A percentile compares a stretch with the other conserved stretches of the same genome.
These are phyloP conservation scores for Diversispora eburnea DNA, from an alignment of 192 early-diverging fungal species.

Conservation along the genomic window DNA sequence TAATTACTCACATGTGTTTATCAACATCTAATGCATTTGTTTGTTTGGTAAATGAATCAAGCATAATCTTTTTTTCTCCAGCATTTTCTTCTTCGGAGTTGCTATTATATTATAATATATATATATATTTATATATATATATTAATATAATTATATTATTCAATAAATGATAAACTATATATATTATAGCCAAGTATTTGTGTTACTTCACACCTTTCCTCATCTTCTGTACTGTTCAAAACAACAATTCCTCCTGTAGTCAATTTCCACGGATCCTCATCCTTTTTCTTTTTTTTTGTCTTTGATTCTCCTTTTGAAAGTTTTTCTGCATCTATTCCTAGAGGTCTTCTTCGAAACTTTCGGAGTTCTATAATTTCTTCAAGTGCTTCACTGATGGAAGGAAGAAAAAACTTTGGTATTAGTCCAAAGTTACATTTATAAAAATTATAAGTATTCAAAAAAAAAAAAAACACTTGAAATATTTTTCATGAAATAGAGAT, in stretches of 20 bases:
- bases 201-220: constrained; percentile 32
- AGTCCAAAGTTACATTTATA: too few relatives aligned
- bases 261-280: constrained; percentile 56
- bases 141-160: constrained; percentile 34
- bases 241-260: constrained; percentile 55
- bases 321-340: constrained; percentile 56
- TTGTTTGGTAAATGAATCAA: constrained; percentile 67
- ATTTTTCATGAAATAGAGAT: too few relatives aligned
- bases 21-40: constrained; percentile 76
- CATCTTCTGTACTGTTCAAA: constrained; percentile 35
- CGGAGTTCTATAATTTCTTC: constrained; percentile 60
- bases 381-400: constrained; percentile 35
- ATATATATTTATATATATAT: constrained; percentile 18
- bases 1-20: constrained; percentile 63
- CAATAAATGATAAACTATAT: background rate
- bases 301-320: constrained; percentile 52
- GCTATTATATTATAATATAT: too few relatives aligned
- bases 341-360: constrained; percentile 49
- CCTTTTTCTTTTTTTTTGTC: constrained; percentile 50
- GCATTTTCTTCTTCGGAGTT: constrained; percentile 38
- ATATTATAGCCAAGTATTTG: background rate
- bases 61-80: constrained; percentile 38
- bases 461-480: too few relatives aligned
- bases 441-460: too few relatives aligned
- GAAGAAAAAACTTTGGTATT: background rate